Percentiles rank a stretch among this genome's conserved stretches.
These are phyloP conservation scores for Boechera stricta DNA, from an alignment of 345 rosid species.

Conservation along the genomic window DNA sequence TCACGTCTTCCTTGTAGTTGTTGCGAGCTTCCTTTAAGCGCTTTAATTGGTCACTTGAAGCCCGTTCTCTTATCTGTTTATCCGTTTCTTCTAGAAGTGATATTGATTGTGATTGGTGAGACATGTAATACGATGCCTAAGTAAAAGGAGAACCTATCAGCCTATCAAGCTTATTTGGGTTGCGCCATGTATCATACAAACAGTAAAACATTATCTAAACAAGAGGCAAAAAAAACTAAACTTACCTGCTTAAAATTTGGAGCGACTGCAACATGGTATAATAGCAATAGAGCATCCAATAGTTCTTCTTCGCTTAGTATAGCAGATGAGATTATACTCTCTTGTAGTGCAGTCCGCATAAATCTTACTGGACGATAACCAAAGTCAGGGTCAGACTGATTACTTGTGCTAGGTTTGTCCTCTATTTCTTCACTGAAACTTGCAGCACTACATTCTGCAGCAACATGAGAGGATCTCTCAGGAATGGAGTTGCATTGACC, in stretches of 20 bases:
- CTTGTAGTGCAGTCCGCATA: constrained; percentile 58
- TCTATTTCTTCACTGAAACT: constrained; percentile 82
- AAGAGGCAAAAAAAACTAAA: not conserved
- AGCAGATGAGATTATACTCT: constrained; percentile 64
- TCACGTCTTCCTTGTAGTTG: constrained; percentile 81
- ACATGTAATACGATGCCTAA: constrained; percentile 88
- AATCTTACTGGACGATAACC: constrained; percentile 69
- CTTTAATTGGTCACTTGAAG: constrained; percentile 70
- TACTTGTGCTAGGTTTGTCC: constrained; percentile 92
- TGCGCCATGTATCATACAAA: constrained; percentile 23
- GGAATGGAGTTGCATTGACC: constrained; percentile 68
- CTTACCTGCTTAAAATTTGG: constrained; percentile 95
- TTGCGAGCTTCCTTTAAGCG: constrained; percentile 92
- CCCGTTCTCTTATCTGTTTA: constrained; percentile 82
- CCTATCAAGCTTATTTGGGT: constrained; percentile 13
- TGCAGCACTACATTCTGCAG: constrained; percentile 80
- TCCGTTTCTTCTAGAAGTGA: constrained; percentile 91
- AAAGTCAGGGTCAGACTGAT: constrained; percentile 84
- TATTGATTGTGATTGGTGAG: constrained; percentile 88
- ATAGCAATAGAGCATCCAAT: constrained; percentile 71
- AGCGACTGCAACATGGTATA: constrained; percentile 92
- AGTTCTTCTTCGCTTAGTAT: constrained; percentile 89
- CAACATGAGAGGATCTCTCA: constrained; percentile 86
- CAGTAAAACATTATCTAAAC: not conserved
- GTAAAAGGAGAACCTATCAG: constrained; percentile 44